A percentile compares a stretch with the other conserved stretches of the same genome.
These are phyloP conservation scores for Noccaea bulbosa DNA, from an alignment of 345 rosid genomes.

Conservation along the genomic window DNA sequence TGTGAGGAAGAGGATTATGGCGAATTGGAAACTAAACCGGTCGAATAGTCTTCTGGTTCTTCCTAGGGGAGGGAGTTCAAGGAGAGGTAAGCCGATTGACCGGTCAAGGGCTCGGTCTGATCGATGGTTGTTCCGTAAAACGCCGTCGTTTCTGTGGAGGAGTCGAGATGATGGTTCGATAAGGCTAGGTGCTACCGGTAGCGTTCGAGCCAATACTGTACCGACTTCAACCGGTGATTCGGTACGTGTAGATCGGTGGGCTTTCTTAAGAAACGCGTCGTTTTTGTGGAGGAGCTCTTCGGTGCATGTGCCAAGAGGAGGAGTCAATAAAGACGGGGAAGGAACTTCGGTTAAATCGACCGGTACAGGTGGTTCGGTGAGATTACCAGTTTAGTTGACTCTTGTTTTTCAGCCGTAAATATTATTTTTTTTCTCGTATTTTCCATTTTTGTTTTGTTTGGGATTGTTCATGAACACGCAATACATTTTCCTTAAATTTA, in stretches of 20 bases:
- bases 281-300: conserved; percentile 62
- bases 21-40: conserved; percentile 45
- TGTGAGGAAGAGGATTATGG: conserved; percentile 43
- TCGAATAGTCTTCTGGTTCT: conserved; percentile 40
- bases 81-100: conserved; percentile 41
- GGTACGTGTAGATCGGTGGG: conserved; percentile 61
- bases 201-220: conserved; percentile 29
- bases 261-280: conserved; percentile 49
- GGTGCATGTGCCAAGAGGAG: conserved; percentile 49
- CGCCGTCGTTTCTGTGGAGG: conserved; percentile 47
- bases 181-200: conserved; percentile 41
- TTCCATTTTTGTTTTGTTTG: conserved; percentile 19
- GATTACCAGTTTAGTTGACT: conserved; percentile 58
- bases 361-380: conserved; percentile 45
- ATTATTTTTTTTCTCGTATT: background rate
- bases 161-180: conserved; percentile 43
- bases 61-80: conserved; percentile 42
- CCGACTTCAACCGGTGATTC: conserved; percentile 40
- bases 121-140: conserved; percentile 43
- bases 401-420: background rate
- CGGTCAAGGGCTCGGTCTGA: conserved; percentile 42
- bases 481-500: conserved; percentile 9
- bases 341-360: conserved; percentile 41
- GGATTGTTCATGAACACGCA: conserved; percentile 33
- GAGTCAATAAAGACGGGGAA: conserved; percentile 47